Evolutionary conservation across 495 filamentous ascomycete species (phyloP).

Genomic region (Astrocystis sublimbata): DNA sequence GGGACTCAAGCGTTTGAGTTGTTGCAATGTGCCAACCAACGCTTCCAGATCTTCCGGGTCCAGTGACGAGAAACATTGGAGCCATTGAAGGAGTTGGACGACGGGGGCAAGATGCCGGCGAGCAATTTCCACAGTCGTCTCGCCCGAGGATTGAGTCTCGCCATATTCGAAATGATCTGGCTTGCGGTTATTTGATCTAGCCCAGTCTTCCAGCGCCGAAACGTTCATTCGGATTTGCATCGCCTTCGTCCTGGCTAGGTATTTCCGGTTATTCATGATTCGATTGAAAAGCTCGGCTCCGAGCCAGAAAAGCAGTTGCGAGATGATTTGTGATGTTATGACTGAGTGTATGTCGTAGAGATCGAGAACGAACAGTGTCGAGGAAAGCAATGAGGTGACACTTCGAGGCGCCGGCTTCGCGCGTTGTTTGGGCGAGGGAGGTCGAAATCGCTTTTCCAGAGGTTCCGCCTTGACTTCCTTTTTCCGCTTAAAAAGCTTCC

Average conservation of each 20-base stretch:
- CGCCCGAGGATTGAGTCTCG: slow-evolving; percentile 81
- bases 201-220: slow-evolving; percentile 94
- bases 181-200: slow-evolving; percentile 84
- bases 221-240: slow-evolving; percentile 99
- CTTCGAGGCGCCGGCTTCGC: slow-evolving; percentile 91
- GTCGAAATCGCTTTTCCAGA: slow-evolving; percentile 86
- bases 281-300: slow-evolving; percentile 97
- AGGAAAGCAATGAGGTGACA: slow-evolving; percentile 94
- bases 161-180: slow-evolving; percentile 96
- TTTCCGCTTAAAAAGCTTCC: slow-evolving; percentile 92
- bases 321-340: slow-evolving; percentile 87
- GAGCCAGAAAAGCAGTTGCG: slow-evolving; percentile 95
- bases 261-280: slow-evolving; percentile 92
- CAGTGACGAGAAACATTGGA: slow-evolving; percentile 95
- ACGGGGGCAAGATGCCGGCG: slow-evolving; percentile 83
- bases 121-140: slow-evolving; percentile 79
- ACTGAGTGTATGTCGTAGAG: slow-evolving; percentile 98
- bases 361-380: slow-evolving; percentile 95
- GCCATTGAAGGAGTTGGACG: slow-evolving; percentile 94
- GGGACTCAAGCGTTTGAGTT: slow-evolving; percentile 79
- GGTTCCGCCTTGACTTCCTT: slow-evolving; percentile 83
- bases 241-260: slow-evolving; percentile 93
- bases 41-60: slow-evolving; percentile 85
- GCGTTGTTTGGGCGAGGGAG: slow-evolving; percentile 90
- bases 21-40: slow-evolving; percentile 79